These are phyloP conservation scores for Venustampulla echinocandica DNA, from an alignment of 495 filamentous ascomycete genomes.

Conservation along the genomic window DNA sequence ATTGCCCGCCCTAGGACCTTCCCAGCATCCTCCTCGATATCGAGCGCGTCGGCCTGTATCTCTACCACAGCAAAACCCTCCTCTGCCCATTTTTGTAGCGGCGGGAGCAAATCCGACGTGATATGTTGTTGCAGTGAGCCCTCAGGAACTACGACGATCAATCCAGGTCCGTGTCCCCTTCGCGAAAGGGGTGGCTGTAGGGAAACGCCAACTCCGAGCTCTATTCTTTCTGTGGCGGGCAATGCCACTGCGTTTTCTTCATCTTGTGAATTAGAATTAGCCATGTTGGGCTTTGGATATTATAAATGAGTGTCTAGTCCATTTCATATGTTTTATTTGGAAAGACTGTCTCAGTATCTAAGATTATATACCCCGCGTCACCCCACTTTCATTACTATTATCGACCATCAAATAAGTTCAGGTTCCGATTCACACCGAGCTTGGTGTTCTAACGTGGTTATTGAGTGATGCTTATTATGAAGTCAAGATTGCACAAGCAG, in stretches of 20 bases:
- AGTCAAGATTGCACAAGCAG: no score
- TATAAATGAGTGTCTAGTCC: no score
- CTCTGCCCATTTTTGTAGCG: constrained; percentile 50
- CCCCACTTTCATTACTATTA: no score
- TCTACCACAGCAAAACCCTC: constrained; percentile 47
- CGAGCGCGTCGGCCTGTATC: constrained; percentile 12
- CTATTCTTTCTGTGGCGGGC: not conserved
- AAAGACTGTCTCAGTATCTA: no score
- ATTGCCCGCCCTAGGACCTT: constrained; percentile 13
- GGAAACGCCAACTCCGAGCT: not conserved
- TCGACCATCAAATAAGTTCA: no score
- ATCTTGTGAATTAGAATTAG: no score
- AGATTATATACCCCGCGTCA: no score
- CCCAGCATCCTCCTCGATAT: not conserved
- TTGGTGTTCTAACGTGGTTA: no score
- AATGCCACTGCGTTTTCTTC: not conserved
- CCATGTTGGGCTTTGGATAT: no score
- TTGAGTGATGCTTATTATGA: no score
- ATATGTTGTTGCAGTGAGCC: not conserved
- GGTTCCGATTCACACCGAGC: no score
- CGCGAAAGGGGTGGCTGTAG: not conserved
- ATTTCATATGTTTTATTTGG: no score
- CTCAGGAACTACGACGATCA: not conserved
- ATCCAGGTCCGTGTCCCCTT: not conserved
- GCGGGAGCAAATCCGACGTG: constrained; percentile 12